Evolutionary conservation across 768 basidiomycete genomes (phyloP).

Genomic region (Boletus barrowsii): DNA sequence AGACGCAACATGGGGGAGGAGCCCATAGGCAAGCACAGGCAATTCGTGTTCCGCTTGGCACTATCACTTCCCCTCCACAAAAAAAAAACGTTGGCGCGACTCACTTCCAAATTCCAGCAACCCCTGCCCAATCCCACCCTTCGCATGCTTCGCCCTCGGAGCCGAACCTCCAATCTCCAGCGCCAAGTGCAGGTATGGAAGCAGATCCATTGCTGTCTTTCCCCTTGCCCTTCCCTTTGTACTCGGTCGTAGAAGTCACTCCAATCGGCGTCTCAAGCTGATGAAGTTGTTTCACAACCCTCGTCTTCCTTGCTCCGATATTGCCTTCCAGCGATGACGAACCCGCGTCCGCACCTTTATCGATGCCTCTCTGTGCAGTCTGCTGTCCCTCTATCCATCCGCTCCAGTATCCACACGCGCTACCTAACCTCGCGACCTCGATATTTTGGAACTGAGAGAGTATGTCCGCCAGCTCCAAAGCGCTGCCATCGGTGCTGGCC

Average conservation of each 20-base stretch:
- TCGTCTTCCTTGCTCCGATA: constrained; percentile 5
- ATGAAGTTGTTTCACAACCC: constrained; percentile 9
- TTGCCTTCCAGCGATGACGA: neutral
- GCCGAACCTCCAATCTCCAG: constrained; percentile 22
- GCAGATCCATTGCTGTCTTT: neutral
- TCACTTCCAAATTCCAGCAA: constrained; percentile 51
- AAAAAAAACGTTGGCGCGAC: constrained; percentile 12
- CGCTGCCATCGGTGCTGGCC: neutral
- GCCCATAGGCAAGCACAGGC: too few species aligned
- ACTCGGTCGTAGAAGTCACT: neutral
- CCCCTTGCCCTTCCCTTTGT: constrained; percentile 21
- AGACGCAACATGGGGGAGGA: neutral
- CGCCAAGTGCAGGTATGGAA: neutral
- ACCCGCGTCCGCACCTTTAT: neutral
- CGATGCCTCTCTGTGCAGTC: neutral
- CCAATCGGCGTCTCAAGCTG: constrained; percentile 9
- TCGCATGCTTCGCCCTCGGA: constrained; percentile 24
- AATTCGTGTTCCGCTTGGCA: too few species aligned
- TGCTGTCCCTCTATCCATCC: constrained; percentile 14
- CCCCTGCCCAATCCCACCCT: constrained; percentile 63
- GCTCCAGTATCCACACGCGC: constrained; percentile 41
- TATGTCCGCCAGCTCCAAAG: constrained; percentile 20
- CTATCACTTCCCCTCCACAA: too few species aligned
- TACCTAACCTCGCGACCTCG: constrained; percentile 40
- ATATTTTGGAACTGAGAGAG: constrained; percentile 30